Conservation (phyloP, 2,329 filamentous ascomycete species). For the Cryphonectria japonica region DNA sequence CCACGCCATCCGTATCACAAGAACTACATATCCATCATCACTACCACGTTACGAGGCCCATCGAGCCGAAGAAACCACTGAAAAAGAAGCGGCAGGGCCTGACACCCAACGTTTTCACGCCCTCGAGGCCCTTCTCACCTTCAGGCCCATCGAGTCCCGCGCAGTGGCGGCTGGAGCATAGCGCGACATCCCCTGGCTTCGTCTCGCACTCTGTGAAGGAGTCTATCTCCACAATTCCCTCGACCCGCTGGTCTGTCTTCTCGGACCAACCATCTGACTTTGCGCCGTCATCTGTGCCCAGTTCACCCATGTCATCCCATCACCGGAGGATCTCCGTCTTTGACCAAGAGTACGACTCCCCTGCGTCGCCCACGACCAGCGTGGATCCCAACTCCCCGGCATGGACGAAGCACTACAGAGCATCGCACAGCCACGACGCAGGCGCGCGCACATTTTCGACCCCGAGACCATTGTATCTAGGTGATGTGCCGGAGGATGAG, state of each 20-base stretch:
- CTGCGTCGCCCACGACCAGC: constrained; percentile 81
- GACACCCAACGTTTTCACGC: constrained; percentile 64
- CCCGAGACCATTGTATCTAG: constrained; percentile 38
- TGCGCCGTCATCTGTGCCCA: constrained; percentile 73
- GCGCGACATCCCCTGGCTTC: constrained; percentile 45
- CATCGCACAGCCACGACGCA: constrained; percentile 54
- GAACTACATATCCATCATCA: constrained; percentile 94
- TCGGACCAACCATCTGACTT: constrained; percentile 66
- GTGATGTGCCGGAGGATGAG: constrained; percentile 25
- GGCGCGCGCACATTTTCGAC: constrained; percentile 54
- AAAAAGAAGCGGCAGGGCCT: constrained; percentile 70
- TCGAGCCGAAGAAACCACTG: constrained; percentile 65
- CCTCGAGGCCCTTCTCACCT: constrained; percentile 44
- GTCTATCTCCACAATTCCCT: constrained; percentile 53
- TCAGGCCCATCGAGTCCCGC: constrained; percentile 46
- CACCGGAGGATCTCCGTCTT: constrained; percentile 77
- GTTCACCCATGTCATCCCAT: constrained; percentile 70
- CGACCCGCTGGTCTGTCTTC: constrained; percentile 67
- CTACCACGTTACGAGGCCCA: constrained; percentile 73
- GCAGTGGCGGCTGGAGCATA: constrained; percentile 43
- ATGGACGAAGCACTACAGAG: constrained; percentile 53
- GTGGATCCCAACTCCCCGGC: constrained; percentile 68
- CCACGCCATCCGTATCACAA: constrained; percentile 58
- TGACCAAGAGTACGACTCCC: constrained; percentile 71
- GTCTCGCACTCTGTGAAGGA: constrained; percentile 51